phyloP scores from a whole-genome alignment of 345 rosid genomes.

The Rubroshorea leprosula region DNA sequence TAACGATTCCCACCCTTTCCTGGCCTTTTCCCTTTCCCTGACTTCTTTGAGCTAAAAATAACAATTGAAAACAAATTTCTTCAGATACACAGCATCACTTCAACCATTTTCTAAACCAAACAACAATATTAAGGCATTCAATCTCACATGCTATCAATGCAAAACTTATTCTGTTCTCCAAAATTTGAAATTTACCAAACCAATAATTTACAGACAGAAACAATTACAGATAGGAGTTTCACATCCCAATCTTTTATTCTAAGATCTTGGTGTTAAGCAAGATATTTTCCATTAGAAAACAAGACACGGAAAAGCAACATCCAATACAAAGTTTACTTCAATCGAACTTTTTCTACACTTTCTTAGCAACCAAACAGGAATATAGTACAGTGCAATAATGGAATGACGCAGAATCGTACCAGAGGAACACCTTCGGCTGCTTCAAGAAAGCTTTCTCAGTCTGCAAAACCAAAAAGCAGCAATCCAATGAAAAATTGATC shows the following conservation, averaged over 20 bases:
- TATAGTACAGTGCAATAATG: neutral
- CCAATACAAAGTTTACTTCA: neutral
- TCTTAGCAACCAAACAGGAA: neutral
- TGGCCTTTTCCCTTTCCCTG: no score
- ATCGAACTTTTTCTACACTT: neutral
- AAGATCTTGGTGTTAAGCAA: no score
- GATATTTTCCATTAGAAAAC: no score
- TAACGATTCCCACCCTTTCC: constrained; percentile 49
- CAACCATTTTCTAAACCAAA: neutral
- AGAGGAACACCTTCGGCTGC: constrained; percentile 40
- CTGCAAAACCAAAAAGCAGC: constrained; percentile 12
- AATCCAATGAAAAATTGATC: no score
- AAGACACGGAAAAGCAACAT: neutral
- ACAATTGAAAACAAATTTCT: neutral
- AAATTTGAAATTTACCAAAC: no score
- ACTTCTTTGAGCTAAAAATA: constrained; percentile 39
- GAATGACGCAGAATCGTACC: constrained; percentile 13
- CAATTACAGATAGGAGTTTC: no score
- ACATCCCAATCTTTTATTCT: no score
- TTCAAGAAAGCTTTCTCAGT: constrained; percentile 46
- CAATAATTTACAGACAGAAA: no score
- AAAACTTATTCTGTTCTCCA: no score
- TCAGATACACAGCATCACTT: neutral
- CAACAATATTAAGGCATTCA: no score
- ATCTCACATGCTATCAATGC: no score